phyloP scores from a whole-genome alignment of 768 basidiomycete genomes.

The Leccinum rimulosum region DNA sequence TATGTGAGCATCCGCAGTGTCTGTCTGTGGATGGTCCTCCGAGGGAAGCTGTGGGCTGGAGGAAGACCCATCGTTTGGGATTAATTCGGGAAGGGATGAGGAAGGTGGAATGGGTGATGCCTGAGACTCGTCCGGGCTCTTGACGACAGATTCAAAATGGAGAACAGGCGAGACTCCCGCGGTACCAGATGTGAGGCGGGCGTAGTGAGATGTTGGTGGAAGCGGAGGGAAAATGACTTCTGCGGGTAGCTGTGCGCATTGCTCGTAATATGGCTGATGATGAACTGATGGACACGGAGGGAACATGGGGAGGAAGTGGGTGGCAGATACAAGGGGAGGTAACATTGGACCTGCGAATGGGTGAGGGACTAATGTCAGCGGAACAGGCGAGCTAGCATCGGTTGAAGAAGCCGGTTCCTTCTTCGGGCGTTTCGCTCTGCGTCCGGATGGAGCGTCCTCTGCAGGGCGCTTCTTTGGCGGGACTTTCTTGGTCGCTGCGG shows the following conservation, averaged over 20 bases:
- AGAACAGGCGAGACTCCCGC: conserved; percentile 17
- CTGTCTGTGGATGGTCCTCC: conserved; percentile 23
- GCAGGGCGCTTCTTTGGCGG: conserved; percentile 38
- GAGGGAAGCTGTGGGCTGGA: conserved; percentile 56
- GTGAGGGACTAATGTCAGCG: conserved; percentile 19
- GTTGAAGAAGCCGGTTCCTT: conserved; percentile 31
- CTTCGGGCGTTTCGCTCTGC: conserved; percentile 48
- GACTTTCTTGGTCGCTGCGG: conserved; percentile 27
- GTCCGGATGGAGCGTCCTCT: conserved; percentile 36
- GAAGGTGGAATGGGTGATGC: conserved; percentile 33
- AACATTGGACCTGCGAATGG: conserved; percentile 18
- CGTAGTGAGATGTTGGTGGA: conserved; percentile 49
- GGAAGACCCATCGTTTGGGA: conserved; percentile 61
- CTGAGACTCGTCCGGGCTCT: conserved; percentile 23
- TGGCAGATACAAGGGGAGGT: conserved; percentile 20
- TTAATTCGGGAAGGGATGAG: conserved; percentile 57
- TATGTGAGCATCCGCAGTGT: conserved; percentile 14
- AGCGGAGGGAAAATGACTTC: conserved; percentile 76
- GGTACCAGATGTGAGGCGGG: conserved; percentile 25
- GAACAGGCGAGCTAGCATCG: conserved; percentile 23
- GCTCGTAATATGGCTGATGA: conserved; percentile 74
- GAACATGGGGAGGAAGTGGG: conserved; percentile 40
- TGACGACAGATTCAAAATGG: conserved; percentile 18
- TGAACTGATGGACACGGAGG: conserved; percentile 57
- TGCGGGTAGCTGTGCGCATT: conserved; percentile 51